These are phyloP conservation scores for Wickerhamiella galacta DNA, from an alignment of 805 yeast genomes.

Conservation along the genomic window DNA sequence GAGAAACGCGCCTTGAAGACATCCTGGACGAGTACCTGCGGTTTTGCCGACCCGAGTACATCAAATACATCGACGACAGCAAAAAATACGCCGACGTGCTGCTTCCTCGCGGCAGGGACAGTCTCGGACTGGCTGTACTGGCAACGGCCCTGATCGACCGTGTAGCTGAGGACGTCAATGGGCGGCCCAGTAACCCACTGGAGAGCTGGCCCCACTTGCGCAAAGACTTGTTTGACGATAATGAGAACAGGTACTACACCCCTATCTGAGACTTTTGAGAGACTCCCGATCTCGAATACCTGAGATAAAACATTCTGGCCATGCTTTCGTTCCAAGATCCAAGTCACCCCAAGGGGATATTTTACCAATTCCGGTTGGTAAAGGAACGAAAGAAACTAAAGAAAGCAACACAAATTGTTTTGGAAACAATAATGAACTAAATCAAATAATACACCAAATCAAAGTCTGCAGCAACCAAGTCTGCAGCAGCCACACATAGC, in stretches of 20 bases:
- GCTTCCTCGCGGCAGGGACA: constrained; percentile 53
- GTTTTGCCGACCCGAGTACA: constrained; percentile 48
- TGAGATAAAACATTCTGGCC: no score
- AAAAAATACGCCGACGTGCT: constrained; percentile 60
- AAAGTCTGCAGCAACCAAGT: no score
- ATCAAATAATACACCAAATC: no score
- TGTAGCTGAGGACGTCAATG: constrained; percentile 6
- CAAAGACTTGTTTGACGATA: constrained; percentile 2
- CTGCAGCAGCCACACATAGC: no score
- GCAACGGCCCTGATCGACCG: constrained; percentile 40
- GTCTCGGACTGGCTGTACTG: constrained; percentile 38
- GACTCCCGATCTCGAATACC: neutral
- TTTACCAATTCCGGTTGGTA: no score
- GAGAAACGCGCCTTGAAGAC: constrained; percentile 15
- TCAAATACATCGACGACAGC: constrained; percentile 39
- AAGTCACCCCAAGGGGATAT: no score
- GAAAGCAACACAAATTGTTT: no score
- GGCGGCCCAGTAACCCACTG: neutral
- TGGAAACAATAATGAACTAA: no score
- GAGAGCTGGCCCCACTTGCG: constrained; percentile 3
- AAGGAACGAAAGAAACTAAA: no score
- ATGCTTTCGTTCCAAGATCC: no score
- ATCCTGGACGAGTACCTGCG: constrained; percentile 33
- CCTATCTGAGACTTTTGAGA: constrained; percentile 1
- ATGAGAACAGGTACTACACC: constrained; percentile 5